Evolutionary conservation across 805 yeast genomes (phyloP).

Genomic region (Starmera quercuum): DNA sequence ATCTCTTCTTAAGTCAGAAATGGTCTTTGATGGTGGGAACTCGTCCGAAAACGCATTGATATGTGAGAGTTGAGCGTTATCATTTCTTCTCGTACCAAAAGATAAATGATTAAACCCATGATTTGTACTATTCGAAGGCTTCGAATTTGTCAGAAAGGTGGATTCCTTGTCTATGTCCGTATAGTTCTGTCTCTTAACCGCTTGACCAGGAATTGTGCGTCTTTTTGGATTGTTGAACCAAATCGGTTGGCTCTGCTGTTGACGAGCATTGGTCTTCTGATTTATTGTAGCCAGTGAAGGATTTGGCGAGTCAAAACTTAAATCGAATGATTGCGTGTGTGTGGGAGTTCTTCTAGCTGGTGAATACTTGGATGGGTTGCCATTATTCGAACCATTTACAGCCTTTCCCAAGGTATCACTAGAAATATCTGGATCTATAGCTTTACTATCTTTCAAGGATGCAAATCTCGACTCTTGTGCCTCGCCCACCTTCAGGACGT

Average conservation of each 20-base stretch:
- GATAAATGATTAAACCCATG: constrained; percentile 29
- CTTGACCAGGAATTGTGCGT: constrained; percentile 38
- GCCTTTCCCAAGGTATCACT: constrained; percentile 11
- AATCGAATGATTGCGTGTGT: constrained; percentile 14
- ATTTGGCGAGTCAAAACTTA: constrained; percentile 11
- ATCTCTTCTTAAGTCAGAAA: constrained; percentile 33
- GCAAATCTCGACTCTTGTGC: constrained; percentile 14
- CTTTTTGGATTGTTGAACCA: constrained; percentile 38
- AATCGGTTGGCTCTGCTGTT: constrained; percentile 14
- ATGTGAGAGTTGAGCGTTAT: constrained; percentile 13
- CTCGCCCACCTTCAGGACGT: constrained; percentile 12
- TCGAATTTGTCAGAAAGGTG: constrained; percentile 12
- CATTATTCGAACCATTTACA: constrained; percentile 2
- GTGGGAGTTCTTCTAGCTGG: constrained; percentile 20
- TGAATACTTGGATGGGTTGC: constrained; percentile 6
- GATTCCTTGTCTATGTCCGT: constrained; percentile 17
- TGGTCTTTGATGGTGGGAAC: constrained; percentile 32
- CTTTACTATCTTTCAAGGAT: constrained; percentile 12
- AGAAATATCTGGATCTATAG: constrained; percentile 12
- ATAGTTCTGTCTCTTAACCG: constrained; percentile 31
- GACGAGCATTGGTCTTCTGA: constrained; percentile 10
- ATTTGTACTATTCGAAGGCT: constrained; percentile 5
- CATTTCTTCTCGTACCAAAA: constrained; percentile 28
- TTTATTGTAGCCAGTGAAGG: constrained; percentile 16
- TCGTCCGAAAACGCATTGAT: constrained; percentile 28